Conservation (phyloP, 352 stramenopile species). For the Phytophthora europaea region DNA sequence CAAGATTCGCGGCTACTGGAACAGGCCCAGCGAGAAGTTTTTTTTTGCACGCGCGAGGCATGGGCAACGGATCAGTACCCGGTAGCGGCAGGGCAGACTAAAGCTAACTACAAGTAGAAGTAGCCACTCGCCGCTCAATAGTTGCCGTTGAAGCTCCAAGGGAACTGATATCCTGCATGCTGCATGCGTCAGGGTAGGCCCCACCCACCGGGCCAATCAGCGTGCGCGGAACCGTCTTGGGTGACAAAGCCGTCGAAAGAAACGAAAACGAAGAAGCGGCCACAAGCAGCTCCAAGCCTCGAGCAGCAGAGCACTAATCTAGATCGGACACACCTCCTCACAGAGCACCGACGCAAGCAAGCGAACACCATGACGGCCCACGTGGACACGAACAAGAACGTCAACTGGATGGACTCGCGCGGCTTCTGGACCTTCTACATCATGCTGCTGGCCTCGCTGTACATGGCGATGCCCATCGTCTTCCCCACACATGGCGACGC, state of each 20-base stretch:
- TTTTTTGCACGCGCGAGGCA: not conserved
- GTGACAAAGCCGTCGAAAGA: slow-evolving; percentile 31
- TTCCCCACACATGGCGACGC: slow-evolving; percentile 70
- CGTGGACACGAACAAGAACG: slow-evolving; percentile 91
- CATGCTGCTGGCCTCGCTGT: slow-evolving; percentile 77
- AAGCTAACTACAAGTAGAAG: too few relatives aligned
- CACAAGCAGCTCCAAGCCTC: not conserved
- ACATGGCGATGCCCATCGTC: slow-evolving; percentile 84
- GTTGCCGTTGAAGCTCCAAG: slow-evolving; percentile 9
- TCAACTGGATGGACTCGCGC: slow-evolving; percentile 92
- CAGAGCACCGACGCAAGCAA: not conserved
- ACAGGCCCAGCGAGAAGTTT: slow-evolving; percentile 1
- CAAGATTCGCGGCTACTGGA: slow-evolving; percentile 12
- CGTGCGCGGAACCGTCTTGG: slow-evolving; percentile 17
- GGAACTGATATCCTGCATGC: slow-evolving; percentile 6
- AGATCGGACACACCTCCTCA: not conserved
- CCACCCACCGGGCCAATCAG: slow-evolving; percentile 34
- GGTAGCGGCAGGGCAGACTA: not conserved
- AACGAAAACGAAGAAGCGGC: slow-evolving; percentile 36
- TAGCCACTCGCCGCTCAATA: not conserved
- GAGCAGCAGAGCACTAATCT: not conserved
- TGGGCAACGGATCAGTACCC: slow-evolving; percentile 8
- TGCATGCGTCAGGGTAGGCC: not conserved
- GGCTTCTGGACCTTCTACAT: slow-evolving; percentile 92
- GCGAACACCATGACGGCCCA: slow-evolving; percentile 43